Evolutionary conservation across 352 stramenopile genomes (phyloP).

Genomic region (Phytophthora cryptogea): DNA sequence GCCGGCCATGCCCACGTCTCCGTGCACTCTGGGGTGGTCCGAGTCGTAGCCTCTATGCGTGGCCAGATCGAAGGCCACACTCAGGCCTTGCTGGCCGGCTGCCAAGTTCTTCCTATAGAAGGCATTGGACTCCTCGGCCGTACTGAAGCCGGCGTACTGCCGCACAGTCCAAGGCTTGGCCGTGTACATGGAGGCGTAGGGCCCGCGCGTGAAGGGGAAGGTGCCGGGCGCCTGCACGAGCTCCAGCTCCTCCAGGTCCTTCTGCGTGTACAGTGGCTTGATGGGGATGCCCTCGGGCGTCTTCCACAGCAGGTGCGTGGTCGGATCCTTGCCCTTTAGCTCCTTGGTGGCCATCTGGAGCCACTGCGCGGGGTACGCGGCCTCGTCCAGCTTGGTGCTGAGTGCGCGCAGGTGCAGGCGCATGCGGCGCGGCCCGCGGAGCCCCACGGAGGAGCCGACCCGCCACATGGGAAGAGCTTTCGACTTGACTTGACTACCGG

Average conservation of each 20-base stretch:
- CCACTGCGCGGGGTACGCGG: conserved; percentile 53
- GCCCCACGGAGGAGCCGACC: conserved; percentile 5
- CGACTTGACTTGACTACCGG: neutral
- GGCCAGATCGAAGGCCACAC: conserved; percentile 97
- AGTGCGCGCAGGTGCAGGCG: conserved; percentile 24
- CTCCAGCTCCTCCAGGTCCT: conserved; percentile 73
- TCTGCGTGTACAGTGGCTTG: conserved; percentile 94
- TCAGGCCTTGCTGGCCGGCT: conserved; percentile 92
- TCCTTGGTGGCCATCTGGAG: conserved; percentile 75
- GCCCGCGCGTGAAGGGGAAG: conserved; percentile 93
- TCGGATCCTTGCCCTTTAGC: conserved; percentile 80
- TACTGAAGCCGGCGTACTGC: conserved; percentile 97
- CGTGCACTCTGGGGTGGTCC: conserved; percentile 93
- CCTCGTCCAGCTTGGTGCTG: conserved; percentile 37
- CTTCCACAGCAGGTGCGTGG: conserved; percentile 70
- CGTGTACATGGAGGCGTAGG: conserved; percentile 98
- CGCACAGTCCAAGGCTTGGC: conserved; percentile 94
- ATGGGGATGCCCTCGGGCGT: conserved; percentile 95
- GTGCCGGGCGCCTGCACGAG: conserved; percentile 78
- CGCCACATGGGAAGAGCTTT: conserved; percentile 23
- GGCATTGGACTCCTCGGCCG: conserved; percentile 96
- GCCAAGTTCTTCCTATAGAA: conserved; percentile 96
- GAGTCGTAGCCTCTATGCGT: conserved; percentile 98
- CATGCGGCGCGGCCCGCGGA: neutral
- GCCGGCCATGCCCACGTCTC: conserved; percentile 97